These are phyloP conservation scores for Gossypioides kirkii DNA, from an alignment of 345 rosid species.

Conservation along the genomic window DNA sequence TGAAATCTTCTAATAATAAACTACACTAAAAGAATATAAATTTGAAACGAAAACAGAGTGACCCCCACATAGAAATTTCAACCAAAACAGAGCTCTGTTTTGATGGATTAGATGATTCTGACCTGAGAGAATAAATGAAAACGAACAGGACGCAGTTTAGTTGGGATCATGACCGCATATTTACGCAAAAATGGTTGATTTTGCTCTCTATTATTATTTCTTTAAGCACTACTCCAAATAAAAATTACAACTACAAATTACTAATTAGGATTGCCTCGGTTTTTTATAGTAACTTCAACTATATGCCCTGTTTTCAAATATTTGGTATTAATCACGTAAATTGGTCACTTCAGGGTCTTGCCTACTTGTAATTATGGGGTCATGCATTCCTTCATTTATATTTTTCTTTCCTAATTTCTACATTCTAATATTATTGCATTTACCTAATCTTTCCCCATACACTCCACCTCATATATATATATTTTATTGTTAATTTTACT, in stretches of 20 bases:
- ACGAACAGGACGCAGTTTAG: constrained; percentile 20
- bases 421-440: not conserved
- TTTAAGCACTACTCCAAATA: not conserved
- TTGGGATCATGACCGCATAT: constrained; percentile 19
- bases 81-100: not conserved
- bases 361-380: constrained; percentile 2
- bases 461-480: not conserved
- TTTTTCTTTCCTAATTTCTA: not conserved
- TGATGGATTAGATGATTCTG: not conserved
- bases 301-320: not conserved
- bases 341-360: not conserved
- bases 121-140: constrained; percentile 18
- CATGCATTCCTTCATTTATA: not conserved
- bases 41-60: not conserved
- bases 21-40: not conserved
- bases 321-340: constrained; percentile 11
- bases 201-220: not conserved
- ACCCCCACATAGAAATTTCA: not conserved
- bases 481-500: no score
- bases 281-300: not conserved
- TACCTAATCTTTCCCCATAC: not conserved
- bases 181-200: constrained; percentile 7
- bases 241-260: not conserved
- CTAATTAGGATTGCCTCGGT: not conserved
- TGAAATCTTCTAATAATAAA: constrained; percentile 11